Evolutionary conservation across 202 grass and related monocot species (phyloP), one percentile per base, ranked within the genome.

Genomic region (Panicum virgatum): DNA sequence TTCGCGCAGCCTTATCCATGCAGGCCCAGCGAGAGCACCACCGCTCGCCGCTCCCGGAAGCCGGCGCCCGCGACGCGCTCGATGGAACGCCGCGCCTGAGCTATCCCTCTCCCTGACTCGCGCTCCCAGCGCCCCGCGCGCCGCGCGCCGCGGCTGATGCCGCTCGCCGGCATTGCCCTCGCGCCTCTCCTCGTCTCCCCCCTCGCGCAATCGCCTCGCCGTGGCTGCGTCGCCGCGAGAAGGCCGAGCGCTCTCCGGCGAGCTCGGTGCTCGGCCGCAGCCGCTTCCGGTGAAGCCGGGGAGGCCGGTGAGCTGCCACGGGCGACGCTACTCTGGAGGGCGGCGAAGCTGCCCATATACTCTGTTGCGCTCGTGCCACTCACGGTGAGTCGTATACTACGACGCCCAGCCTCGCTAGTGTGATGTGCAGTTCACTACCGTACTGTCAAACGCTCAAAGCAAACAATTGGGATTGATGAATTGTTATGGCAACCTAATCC

Each of bases 311-410:
- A 91, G 86, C 44, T 94, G 12, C 76, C 90, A 37, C 82, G 73
- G 39, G 83, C 80, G n/a, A 87, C 85, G 38, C 84, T 98, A 27
- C 69, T 98, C 12, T 98, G 92, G 96, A 92, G 96, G 66, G 96
- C 92, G 22, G 90, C 86, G 14, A 98, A 95, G 82, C 82, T 98
- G 23, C 96, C 92, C 65, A 95, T 95, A 30, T 98, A 98, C 80
- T 98, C 92, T 52, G 89, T 93, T 2, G 92, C 89, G 62, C 83
- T 93, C 23, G 84, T 98, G 53, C 96, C 92, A 51, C 84, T 95
- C 27, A 90, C 92, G 0, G 96, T 95, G 75, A 85, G 88, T 47
- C 53, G 27, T 57, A 20, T 25, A 12, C 54, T 2, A 15, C 44
- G 6, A 23, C 22, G 9, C 37, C 14, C 29, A 15, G 23, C 19